phyloP scores from a whole-genome alignment of 768 basidiomycete species.

The Cubamyces lactineus region DNA sequence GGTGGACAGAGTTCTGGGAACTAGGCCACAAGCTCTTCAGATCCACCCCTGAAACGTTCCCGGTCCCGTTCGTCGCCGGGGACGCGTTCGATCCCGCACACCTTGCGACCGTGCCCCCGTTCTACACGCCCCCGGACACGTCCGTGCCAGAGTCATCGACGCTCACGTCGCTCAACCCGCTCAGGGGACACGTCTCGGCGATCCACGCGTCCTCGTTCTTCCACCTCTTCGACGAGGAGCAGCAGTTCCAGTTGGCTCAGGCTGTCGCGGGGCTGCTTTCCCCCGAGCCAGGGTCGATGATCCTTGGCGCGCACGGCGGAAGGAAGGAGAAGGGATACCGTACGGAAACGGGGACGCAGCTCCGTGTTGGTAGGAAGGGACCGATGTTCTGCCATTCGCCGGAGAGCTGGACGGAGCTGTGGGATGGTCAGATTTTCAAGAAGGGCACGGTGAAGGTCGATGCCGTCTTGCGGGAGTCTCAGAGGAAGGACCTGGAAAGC shows the following conservation, averaged over 20 bases:
- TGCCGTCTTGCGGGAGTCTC: slow-evolving; percentile 15
- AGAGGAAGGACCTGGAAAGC: neutral
- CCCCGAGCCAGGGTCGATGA: slow-evolving; percentile 44
- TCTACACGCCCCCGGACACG: slow-evolving; percentile 9
- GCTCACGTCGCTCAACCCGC: slow-evolving; percentile 45
- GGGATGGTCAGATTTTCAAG: slow-evolving; percentile 41
- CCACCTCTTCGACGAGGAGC: slow-evolving; percentile 43
- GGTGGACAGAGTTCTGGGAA: slow-evolving; percentile 54
- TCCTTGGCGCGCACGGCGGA: slow-evolving; percentile 45
- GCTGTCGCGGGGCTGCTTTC: slow-evolving; percentile 45
- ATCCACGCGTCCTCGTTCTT: slow-evolving; percentile 54
- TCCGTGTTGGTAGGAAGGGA: neutral
- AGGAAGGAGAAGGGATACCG: slow-evolving; percentile 36
- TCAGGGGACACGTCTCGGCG: slow-evolving; percentile 48
- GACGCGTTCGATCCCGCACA: slow-evolving; percentile 51
- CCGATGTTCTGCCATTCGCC: slow-evolving; percentile 39
- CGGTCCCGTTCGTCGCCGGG: slow-evolving; percentile 55
- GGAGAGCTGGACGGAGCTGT: slow-evolving; percentile 41
- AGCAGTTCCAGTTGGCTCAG: slow-evolving; percentile 45
- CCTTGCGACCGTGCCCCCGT: slow-evolving; percentile 37
- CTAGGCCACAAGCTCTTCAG: slow-evolving; percentile 61
- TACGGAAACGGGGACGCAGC: neutral
- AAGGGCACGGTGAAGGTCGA: slow-evolving; percentile 37
- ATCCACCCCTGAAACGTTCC: slow-evolving; percentile 52
- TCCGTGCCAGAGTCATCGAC: slow-evolving; percentile 32